Conservation (phyloP, 108 stramenopile species). For the Nitzschia sp. region DNA sequence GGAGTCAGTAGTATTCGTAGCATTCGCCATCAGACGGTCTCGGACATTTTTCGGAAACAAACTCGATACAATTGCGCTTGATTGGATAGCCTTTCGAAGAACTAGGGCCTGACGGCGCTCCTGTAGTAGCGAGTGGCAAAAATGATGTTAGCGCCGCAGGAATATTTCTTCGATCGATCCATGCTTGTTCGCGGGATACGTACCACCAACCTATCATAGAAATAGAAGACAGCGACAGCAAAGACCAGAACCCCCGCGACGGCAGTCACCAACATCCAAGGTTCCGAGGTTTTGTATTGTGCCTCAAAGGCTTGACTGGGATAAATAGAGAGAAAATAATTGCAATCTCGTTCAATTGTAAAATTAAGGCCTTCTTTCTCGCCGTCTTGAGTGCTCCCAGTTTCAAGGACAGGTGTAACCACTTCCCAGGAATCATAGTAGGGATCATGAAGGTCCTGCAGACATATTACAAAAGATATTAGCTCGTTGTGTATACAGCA, state of each 20-base stretch:
- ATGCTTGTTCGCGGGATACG: no score
- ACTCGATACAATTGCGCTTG: constrained; percentile 28
- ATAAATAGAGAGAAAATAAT: constrained; percentile 48
- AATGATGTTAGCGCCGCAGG: no score
- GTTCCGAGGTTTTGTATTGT: constrained; percentile 42
- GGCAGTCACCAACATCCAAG: constrained; percentile 37
- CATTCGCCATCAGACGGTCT: background rate
- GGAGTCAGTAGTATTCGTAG: background rate
- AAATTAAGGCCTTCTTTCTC: constrained; percentile 8
- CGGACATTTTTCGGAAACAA: constrained; percentile 24
- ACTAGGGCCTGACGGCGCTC: constrained; percentile 15
- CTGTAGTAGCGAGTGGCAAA: no score
- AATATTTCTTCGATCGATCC: no score
- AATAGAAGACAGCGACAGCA: constrained; percentile 26
- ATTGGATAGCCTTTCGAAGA: constrained; percentile 14
- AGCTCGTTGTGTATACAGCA: no score
- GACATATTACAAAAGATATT: background rate
- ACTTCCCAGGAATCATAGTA: background rate
- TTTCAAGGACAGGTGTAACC: background rate
- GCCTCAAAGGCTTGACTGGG: constrained; percentile 56
- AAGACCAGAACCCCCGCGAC: constrained; percentile 48
- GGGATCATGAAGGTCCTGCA: constrained; percentile 8
- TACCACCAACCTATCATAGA: constrained; percentile 37
- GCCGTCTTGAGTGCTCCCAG: background rate
- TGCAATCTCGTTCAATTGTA: constrained; percentile 15